A percentile compares a stretch with the other conserved stretches of the same genome.
phyloP scores from a whole-genome alignment of 2,329 filamentous ascomycete species.

The Fusarium poae region DNA sequence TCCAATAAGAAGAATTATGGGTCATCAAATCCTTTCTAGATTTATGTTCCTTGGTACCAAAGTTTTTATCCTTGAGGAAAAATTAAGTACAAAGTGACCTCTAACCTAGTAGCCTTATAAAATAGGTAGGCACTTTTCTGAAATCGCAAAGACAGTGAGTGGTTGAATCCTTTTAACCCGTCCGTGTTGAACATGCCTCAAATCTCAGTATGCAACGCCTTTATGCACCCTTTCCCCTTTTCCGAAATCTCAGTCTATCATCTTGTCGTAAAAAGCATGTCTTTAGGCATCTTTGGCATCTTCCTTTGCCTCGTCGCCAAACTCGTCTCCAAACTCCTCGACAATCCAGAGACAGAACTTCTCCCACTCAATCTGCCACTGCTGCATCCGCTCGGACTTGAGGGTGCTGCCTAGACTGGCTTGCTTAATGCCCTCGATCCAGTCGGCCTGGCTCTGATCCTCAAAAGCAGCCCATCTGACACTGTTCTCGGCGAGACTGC shows the following conservation, averaged over 20 bases:
- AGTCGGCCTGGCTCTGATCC: conserved; percentile 78
- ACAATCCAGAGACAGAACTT: conserved; percentile 92
- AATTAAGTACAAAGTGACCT: conserved; percentile 9
- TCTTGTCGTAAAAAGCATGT: conserved; percentile 5
- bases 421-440: conserved; percentile 78
- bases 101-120: not conserved
- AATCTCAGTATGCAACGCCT: conserved; percentile 23
- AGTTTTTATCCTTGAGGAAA: not conserved
- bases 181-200: conserved; percentile 36
- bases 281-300: conserved; percentile 6
- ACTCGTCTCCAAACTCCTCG: conserved; percentile 78
- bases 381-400: conserved; percentile 78
- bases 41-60: not conserved
- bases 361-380: conserved; percentile 89
- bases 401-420: conserved; percentile 78
- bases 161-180: conserved; percentile 28
- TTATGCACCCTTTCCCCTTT: conserved; percentile 13
- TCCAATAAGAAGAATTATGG: not conserved
- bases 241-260: conserved; percentile 13
- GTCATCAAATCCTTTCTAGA: conserved; percentile 4
- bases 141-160: conserved; percentile 13
- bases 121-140: not conserved
- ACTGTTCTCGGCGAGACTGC: conserved; percentile 90
- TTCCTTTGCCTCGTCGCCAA: conserved; percentile 52
- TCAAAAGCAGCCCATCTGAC: conserved; percentile 91